Percentiles rank a stretch among this genome's conserved stretches.
phyloP scores from a whole-genome alignment of 169 alveolate species.

The Plasmodium cynomolgi region DNA sequence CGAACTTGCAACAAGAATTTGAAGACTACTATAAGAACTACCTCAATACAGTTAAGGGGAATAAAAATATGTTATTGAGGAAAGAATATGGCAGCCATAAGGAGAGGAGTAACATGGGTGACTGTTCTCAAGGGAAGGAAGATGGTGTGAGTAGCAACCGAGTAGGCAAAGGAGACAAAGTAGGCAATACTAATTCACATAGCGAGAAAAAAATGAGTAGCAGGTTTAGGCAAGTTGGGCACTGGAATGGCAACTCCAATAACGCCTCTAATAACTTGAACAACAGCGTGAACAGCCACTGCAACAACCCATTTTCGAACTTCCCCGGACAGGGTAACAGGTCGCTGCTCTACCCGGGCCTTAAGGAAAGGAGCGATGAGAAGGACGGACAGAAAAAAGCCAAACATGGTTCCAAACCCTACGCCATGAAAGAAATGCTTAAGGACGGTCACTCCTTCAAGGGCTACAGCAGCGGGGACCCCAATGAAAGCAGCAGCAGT shows the following conservation, averaged over 20 bases:
- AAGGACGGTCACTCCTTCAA: slow-evolving; percentile 20
- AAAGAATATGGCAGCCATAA: slow-evolving; percentile 3
- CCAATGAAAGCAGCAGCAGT: neutral
- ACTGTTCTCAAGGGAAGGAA: neutral
- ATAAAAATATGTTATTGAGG: slow-evolving; percentile 10
- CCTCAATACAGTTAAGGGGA: slow-evolving; percentile 8
- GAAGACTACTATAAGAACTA: slow-evolving; percentile 69
- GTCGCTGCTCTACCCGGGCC: neutral
- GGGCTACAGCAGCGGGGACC: neutral
- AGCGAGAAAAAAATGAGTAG: neutral
- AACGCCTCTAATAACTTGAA: neutral
- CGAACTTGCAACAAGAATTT: slow-evolving; percentile 62
- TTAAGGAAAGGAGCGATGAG: slow-evolving; percentile 14
- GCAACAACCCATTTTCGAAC: slow-evolving; percentile 25
- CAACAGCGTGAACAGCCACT: neutral
- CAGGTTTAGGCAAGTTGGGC: neutral
- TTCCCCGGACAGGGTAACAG: neutral
- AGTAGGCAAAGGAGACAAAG: neutral
- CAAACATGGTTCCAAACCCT: neutral
- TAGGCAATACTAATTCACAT: neutral
- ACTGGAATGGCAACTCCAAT: neutral
- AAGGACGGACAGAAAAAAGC: neutral
- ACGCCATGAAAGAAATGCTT: neutral
- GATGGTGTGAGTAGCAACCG: neutral
- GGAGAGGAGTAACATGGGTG: neutral